Base-by-base conservation (phyloP, 331 rosid species). In the Malus hybrid region DNA sequence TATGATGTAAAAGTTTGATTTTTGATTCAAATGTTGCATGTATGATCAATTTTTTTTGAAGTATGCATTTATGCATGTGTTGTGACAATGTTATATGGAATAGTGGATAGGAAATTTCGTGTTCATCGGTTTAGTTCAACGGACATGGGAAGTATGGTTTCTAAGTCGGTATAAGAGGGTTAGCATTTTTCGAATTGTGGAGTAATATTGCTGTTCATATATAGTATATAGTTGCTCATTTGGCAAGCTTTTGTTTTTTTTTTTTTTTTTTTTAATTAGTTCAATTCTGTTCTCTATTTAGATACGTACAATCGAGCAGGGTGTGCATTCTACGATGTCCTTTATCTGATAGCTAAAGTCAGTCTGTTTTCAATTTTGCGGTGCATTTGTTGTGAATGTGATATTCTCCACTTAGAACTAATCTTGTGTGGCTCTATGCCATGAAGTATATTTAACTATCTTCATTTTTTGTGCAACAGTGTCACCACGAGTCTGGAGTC, bases 401-500 rank as follows among this genome's bases (percentile, higher is more conserved):
- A 48, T 42, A 56, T 5, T 75, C 30, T 6, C 32, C n/a, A 11
- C 19, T 24, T 24, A 18, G 20, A 12, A 4, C 52, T 73, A 53
- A 28, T 60, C 28, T 73, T 22, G 64, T 26, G 18, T 42, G 42
- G 19, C 22, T 24, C 19, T 53, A 16, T 66, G 42, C 19, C 55
- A 16, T 16, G 26, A 58, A 58, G 44, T 57, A 9, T 56, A 20
- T 10, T 5, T 58, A 26, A 56, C 50, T 9, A 15, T 56, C 7
- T 10, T 26, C 67, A 29, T 79, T 74, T 12, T 7, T 75, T 75
- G 9, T 68, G 32, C 78, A 70, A 74, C 90, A 92, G 92, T 79
- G 76, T 88, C 42, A 72, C 76, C 20, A 87, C 88, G 83, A 78
- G 78, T 78, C 36, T 94, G 32, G 94, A 86, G 75, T 84, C 95